These are phyloP conservation scores for Wolfiporia cocos DNA, from an alignment of 1,284 basidiomycete species.

Conservation along the genomic window DNA sequence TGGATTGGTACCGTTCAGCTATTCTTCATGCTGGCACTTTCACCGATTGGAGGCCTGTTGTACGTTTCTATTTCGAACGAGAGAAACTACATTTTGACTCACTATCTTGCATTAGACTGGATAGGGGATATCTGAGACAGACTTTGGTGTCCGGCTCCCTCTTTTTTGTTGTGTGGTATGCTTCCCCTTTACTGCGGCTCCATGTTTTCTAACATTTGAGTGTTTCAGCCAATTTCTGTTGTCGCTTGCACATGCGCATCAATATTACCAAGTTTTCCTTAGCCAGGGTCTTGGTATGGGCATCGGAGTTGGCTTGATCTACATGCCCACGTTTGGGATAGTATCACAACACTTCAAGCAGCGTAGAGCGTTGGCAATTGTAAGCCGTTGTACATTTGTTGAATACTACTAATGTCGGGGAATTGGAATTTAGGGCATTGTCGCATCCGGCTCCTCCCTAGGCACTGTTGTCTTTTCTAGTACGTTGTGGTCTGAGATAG, in stretches of 20 bases:
- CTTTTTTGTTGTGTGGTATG: conserved; percentile 9
- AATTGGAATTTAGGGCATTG: conserved; percentile 14
- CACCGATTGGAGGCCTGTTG: conserved; percentile 20
- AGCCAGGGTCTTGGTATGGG: conserved; percentile 33
- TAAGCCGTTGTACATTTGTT: no score
- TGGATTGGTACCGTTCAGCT: conserved; percentile 37
- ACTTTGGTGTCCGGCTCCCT: conserved; percentile 3
- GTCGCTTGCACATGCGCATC: conserved; percentile 14
- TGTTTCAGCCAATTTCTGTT: conserved; percentile 24
- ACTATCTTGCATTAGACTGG: no score
- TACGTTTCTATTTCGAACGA: no score
- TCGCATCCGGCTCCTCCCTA: conserved; percentile 23
- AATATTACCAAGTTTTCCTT: conserved; percentile 24
- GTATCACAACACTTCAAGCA: conserved; percentile 11
- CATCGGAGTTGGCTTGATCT: conserved; percentile 36
- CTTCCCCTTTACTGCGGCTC: background rate
- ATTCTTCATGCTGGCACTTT: conserved; percentile 25
- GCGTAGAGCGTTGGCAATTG: conserved; percentile 12
- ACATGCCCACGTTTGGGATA: conserved; percentile 10
- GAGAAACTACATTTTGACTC: no score
- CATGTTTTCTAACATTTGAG: no score
- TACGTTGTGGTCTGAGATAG: conserved; percentile 3
- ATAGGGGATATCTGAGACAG: conserved; percentile 12
- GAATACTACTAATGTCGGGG: no score
- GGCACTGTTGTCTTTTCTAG: conserved; percentile 24